Percentiles rank a stretch among this genome's conserved stretches.
phyloP scores from a whole-genome alignment of 129 eudicot genomes.

The Ambrosia artemisiifolia region DNA sequence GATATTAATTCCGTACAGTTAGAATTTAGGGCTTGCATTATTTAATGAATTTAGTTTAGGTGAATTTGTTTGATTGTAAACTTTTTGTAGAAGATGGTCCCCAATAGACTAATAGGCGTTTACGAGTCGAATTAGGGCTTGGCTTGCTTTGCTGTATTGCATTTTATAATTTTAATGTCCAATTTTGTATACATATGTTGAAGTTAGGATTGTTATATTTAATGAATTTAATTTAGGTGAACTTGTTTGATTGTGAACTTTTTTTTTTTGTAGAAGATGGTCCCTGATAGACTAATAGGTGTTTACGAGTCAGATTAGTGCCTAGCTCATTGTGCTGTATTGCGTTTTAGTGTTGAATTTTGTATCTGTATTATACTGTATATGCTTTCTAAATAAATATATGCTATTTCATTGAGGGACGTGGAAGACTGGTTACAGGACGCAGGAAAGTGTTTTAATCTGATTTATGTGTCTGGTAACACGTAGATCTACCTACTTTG shows the following conservation, averaged over 20 bases:
- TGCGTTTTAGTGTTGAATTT: not conserved
- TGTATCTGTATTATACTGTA: too few species aligned
- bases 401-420: slow-evolving; percentile 7
- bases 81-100: not conserved
- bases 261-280: slow-evolving; percentile 4
- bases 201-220: not conserved
- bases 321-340: not conserved
- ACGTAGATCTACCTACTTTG: not conserved
- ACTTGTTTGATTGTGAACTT: not conserved
- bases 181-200: not conserved
- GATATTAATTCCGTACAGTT: not conserved
- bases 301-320: not conserved
- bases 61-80: not conserved
- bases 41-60: not conserved
- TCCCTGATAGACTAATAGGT: not conserved
- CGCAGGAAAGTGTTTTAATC: not conserved
- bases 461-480: slow-evolving; percentile 1
- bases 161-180: not conserved
- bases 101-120: not conserved
- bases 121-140: not conserved
- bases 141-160: not conserved
- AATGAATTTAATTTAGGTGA: not conserved
- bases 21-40: slow-evolving; percentile 19
- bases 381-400: too few species aligned
- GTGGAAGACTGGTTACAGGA: not conserved